Conservation (phyloP, 352 stramenopile species). For the Thalassiosira exigua region DNA sequence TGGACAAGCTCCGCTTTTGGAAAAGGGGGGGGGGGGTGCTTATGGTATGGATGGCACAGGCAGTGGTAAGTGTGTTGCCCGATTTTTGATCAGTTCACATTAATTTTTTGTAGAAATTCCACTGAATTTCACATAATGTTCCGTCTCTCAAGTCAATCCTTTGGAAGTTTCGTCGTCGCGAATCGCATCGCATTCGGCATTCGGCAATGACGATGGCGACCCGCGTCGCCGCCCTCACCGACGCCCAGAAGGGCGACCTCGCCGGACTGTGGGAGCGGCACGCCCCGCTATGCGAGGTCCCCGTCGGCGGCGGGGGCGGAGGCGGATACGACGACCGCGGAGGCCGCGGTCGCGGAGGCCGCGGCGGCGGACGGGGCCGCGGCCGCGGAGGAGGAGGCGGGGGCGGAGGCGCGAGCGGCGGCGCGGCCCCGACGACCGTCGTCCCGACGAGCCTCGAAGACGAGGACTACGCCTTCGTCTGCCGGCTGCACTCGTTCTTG, state of each 20-base stretch:
- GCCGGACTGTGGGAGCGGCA: slow-evolving; percentile 46
- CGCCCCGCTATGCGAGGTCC: slow-evolving; percentile 26
- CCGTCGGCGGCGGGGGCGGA: slow-evolving; percentile 17
- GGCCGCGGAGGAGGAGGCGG: slow-evolving; percentile 2
- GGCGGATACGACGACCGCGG: not conserved
- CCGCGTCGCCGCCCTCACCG: too few relatives aligned
- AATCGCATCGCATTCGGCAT: too few relatives aligned
- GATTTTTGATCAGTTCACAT: too few relatives aligned
- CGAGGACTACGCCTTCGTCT: slow-evolving; percentile 52
- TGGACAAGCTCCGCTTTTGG: too few relatives aligned
- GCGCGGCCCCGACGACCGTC: slow-evolving; percentile 30
- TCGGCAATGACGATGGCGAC: too few relatives aligned
- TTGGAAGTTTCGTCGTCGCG: too few relatives aligned
- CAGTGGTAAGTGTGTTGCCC: too few relatives aligned
- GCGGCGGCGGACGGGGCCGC: not conserved
- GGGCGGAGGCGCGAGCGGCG: slow-evolving; percentile 1
- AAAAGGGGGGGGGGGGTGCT: too few relatives aligned
- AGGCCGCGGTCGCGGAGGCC: slow-evolving; percentile 4
- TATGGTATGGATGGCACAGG: too few relatives aligned
- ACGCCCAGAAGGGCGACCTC: slow-evolving; percentile 59
- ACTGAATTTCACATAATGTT: too few relatives aligned
- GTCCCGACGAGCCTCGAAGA: slow-evolving; percentile 40
- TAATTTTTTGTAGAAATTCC: too few relatives aligned
- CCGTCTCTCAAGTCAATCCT: too few relatives aligned
- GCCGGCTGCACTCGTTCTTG: slow-evolving; percentile 51